Evolutionary conservation across 805 yeast species (phyloP).

Genomic region (Lachancea cidri): DNA sequence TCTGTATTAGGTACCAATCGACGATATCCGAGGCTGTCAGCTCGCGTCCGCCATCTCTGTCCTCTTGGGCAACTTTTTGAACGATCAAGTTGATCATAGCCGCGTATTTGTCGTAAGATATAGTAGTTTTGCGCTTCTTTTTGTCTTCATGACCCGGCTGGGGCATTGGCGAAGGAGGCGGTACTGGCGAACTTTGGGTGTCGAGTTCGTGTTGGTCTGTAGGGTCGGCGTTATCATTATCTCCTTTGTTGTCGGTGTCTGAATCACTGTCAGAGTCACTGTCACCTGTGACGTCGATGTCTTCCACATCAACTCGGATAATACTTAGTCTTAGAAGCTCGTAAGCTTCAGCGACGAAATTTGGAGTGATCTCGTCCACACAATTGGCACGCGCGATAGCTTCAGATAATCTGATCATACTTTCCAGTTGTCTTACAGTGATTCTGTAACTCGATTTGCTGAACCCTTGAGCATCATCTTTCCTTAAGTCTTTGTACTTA

Average conservation of each 20-base stretch:
- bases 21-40: slow-evolving; percentile 62
- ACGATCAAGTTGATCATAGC: slow-evolving; percentile 78
- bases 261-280: slow-evolving; percentile 29
- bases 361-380: slow-evolving; percentile 77
- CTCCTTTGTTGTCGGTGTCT: slow-evolving; percentile 11
- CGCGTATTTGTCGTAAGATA: slow-evolving; percentile 83
- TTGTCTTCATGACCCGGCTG: slow-evolving; percentile 7
- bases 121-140: slow-evolving; percentile 40
- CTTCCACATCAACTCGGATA: slow-evolving; percentile 91
- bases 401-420: slow-evolving; percentile 87
- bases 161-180: slow-evolving; percentile 4
- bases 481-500: slow-evolving; percentile 78
- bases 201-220: background rate
- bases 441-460: slow-evolving; percentile 79
- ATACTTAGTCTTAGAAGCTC: slow-evolving; percentile 85
- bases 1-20: slow-evolving; percentile 75
- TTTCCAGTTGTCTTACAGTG: slow-evolving; percentile 94
- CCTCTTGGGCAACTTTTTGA: slow-evolving; percentile 54
- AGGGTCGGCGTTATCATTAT: slow-evolving; percentile 9
- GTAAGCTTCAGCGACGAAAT: slow-evolving; percentile 89
- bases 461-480: slow-evolving; percentile 85
- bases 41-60: slow-evolving; percentile 50
- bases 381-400: slow-evolving; percentile 98
- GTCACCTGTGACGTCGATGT: slow-evolving; percentile 78
- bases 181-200: background rate